Base-by-base conservation (phyloP, 176 grass and related monocot genomes). In the Avena atlantica region DNA sequence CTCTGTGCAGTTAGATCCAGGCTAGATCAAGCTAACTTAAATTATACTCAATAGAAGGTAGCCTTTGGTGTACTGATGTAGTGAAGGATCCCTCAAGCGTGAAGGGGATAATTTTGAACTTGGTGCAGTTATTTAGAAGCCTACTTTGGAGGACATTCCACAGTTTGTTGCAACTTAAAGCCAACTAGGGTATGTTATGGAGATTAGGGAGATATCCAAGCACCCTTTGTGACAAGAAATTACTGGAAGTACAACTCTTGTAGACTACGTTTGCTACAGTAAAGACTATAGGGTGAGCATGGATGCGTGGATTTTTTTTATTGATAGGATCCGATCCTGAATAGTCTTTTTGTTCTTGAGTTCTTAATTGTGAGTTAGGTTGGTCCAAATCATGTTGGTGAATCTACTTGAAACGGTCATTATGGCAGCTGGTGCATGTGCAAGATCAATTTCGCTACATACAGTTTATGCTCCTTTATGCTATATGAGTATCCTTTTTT, bases 1-100 rank as follows among this genome's bases (percentile, higher is more conserved):
- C 68, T 74, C 3, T 49, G 5, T 6, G 52, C 86, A 20, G 82
- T 82, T 88, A 86, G 90, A 88, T 91, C 78, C 82, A 63, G 17
- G 63, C 4, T 64, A 8, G 55, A 84, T 72, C 56, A 37, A 61
- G 27, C 56, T 71, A 56, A 9, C 45, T 14, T 8, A 6, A 16
- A 60, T 6, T 36, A 4, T 14, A 21, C 1, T 8, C 9, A 0
- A 59, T 12, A 1, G 44, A 21, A 19, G 5, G 27, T 45, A 70
- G 51, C 19, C 19, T 81, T 70, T 76, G 5, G 36, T 51, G 49
- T 51, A 12, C 49, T 51, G 49, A 69, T 82, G 70, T 34, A 3
- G 37, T 75, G 12, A 13, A 61, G 83, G n/a, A 29, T 78, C 6
- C 23, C 48, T 13, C 4, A 58, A 59, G 20, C 37, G 4, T 40